Evolutionary conservation across 805 yeast genomes (phyloP).

Genomic region (Ogataea kodamae): DNA sequence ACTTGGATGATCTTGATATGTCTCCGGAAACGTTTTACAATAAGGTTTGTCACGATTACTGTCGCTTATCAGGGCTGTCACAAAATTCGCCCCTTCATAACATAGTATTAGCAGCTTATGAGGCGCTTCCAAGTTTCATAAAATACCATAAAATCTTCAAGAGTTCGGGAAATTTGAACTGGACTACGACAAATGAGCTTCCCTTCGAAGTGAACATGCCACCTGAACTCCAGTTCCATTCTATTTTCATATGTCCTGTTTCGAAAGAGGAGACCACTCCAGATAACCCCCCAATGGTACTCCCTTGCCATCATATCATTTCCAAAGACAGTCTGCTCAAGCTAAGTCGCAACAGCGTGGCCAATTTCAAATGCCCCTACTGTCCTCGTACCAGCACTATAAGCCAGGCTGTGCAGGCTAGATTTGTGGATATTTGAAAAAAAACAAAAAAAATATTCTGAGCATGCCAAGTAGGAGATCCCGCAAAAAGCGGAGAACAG

Average conservation of each 20-base stretch:
- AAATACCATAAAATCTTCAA: conserved; percentile 43
- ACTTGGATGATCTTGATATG: conserved; percentile 6
- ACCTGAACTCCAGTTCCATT: conserved; percentile 49
- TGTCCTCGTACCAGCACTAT: conserved; percentile 52
- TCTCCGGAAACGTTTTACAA: conserved; percentile 19
- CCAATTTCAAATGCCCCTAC: conserved; percentile 68
- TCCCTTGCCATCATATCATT: conserved; percentile 45
- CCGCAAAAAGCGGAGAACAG: conserved; percentile 80
- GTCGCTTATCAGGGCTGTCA: conserved; percentile 45
- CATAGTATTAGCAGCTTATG: conserved; percentile 48
- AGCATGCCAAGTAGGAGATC: conserved; percentile 41
- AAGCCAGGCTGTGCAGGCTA: conserved; percentile 41
- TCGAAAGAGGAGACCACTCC: conserved; percentile 60
- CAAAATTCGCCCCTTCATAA: conserved; percentile 52
- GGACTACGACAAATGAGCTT: conserved; percentile 57
- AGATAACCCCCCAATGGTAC: conserved; percentile 53
- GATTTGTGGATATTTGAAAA: conserved; percentile 36
- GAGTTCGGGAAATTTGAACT: conserved; percentile 39
- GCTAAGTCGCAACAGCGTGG: conserved; percentile 36
- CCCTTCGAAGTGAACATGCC: conserved; percentile 64
- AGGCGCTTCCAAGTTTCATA: conserved; percentile 50
- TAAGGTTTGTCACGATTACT: conserved; percentile 45
- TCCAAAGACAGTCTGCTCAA: conserved; percentile 51
- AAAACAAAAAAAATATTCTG: conserved; percentile 5
- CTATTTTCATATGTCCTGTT: conserved; percentile 70